Conservation (phyloP, 805 yeast genomes). For the Sugiyamaella qingdaonensis region DNA sequence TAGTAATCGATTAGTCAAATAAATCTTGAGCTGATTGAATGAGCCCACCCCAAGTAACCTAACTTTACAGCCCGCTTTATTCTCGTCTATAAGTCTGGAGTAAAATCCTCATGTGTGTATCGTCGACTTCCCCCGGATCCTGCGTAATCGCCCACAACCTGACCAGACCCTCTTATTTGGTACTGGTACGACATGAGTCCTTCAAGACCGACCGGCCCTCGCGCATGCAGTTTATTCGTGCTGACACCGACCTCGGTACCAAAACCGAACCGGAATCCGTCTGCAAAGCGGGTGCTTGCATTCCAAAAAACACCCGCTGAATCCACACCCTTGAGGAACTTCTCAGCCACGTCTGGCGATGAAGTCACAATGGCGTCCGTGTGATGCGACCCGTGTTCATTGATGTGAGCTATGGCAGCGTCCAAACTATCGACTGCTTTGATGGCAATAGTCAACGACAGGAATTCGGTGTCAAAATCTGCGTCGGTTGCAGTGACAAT, state of each 20-base stretch:
- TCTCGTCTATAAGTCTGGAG: slow-evolving; percentile 1
- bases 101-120: slow-evolving; percentile 54
- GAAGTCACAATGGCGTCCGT: slow-evolving; percentile 91
- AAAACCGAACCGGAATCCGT: slow-evolving; percentile 96
- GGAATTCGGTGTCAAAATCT: slow-evolving; percentile 79
- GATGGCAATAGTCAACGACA: slow-evolving; percentile 80
- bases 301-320: slow-evolving; percentile 98
- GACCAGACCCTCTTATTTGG: slow-evolving; percentile 88
- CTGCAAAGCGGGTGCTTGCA: slow-evolving; percentile 95
- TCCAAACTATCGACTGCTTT: slow-evolving; percentile 53
- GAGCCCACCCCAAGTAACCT: no score
- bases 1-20: no score
- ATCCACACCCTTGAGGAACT: slow-evolving; percentile 79
- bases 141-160: slow-evolving; percentile 81
- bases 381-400: slow-evolving; percentile 89
- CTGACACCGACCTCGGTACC: slow-evolving; percentile 98
- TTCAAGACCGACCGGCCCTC: slow-evolving; percentile 98
- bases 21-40: no score
- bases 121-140: slow-evolving; percentile 87
- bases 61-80: no score
- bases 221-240: slow-evolving; percentile 93
- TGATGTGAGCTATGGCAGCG: slow-evolving; percentile 82
- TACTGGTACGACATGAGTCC: slow-evolving; percentile 96
- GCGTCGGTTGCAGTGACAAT: slow-evolving; percentile 48
- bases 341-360: slow-evolving; percentile 62